Evolutionary conservation across 1,139 yeast species (phyloP).

Genomic region (Kluyveromyces sp.): DNA sequence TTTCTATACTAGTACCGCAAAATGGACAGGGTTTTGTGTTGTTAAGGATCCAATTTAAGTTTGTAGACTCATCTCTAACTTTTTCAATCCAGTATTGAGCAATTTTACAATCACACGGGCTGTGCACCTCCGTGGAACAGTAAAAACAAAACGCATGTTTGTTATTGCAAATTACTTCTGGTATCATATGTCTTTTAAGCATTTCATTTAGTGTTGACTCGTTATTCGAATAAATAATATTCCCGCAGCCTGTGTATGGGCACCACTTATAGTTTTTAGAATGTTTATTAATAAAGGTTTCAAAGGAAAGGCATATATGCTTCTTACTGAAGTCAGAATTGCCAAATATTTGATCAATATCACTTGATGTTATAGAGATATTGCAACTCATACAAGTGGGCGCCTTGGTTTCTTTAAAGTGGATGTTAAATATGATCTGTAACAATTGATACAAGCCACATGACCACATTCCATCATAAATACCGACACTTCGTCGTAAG

Average conservation of each 20-base stretch:
- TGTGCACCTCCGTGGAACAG: slow-evolving; percentile 72
- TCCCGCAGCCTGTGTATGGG: slow-evolving; percentile 77
- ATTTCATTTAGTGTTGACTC: slow-evolving; percentile 24
- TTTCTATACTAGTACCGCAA: slow-evolving; percentile 49
- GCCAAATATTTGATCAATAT: slow-evolving; percentile 32
- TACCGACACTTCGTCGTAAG: slow-evolving; percentile 31
- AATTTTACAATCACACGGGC: slow-evolving; percentile 72
- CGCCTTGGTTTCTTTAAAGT: slow-evolving; percentile 46
- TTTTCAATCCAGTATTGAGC: slow-evolving; percentile 70
- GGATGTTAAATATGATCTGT: slow-evolving; percentile 47
- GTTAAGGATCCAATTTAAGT: slow-evolving; percentile 81
- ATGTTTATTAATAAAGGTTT: slow-evolving; percentile 46
- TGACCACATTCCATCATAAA: slow-evolving; percentile 65
- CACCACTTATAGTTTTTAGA: slow-evolving; percentile 59
- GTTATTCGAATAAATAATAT: slow-evolving; percentile 46
- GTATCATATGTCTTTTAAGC: slow-evolving; percentile 1
- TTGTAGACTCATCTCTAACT: slow-evolving; percentile 82
- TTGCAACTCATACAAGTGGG: slow-evolving; percentile 59
- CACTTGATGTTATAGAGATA: slow-evolving; percentile 28
- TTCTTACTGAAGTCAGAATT: slow-evolving; percentile 24
- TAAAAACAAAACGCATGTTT: slow-evolving; percentile 72
- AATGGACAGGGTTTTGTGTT: slow-evolving; percentile 79
- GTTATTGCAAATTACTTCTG: slow-evolving; percentile 51
- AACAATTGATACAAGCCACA: slow-evolving; percentile 61
- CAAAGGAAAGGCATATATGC: slow-evolving; percentile 34